Percentiles rank a stretch among this genome's conserved stretches.
These are phyloP conservation scores for Endothia cerciana DNA, from an alignment of 2,329 filamentous ascomycete genomes.

Conservation along the genomic window DNA sequence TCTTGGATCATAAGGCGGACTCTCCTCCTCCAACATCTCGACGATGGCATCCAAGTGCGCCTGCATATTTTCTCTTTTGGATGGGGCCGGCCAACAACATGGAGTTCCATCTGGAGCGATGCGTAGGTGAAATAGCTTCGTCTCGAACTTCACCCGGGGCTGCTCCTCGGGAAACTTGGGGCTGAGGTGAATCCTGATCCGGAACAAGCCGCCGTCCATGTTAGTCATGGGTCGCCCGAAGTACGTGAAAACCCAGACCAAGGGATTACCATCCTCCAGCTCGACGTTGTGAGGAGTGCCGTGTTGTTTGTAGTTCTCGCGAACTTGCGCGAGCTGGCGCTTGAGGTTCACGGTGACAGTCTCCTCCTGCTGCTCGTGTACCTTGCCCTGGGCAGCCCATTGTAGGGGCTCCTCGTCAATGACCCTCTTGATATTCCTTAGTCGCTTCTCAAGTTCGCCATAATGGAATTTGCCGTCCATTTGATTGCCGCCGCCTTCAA, in stretches of 20 bases:
- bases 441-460: slow-evolving; percentile 68
- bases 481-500: slow-evolving; percentile 74
- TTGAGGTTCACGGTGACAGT: slow-evolving; percentile 81
- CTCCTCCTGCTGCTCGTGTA: slow-evolving; percentile 64
- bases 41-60: slow-evolving; percentile 86
- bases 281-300: slow-evolving; percentile 76
- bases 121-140: slow-evolving; percentile 83
- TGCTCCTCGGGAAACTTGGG: slow-evolving; percentile 86
- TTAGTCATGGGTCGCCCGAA: slow-evolving; percentile 93
- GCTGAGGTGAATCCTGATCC: slow-evolving; percentile 78
- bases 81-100: slow-evolving; percentile 73
- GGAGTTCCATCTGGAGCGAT: slow-evolving; percentile 79
- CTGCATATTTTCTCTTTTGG: slow-evolving; percentile 73
- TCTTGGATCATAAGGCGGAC: slow-evolving; percentile 86
- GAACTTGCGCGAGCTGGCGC: slow-evolving; percentile 83
- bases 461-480: slow-evolving; percentile 93
- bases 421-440: slow-evolving; percentile 69
- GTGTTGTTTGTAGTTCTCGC: slow-evolving; percentile 72
- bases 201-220: slow-evolving; percentile 88
- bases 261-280: slow-evolving; percentile 81
- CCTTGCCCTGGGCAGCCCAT: slow-evolving; percentile 73
- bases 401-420: slow-evolving; percentile 71
- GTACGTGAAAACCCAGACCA: slow-evolving; percentile 86
- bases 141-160: slow-evolving; percentile 80
- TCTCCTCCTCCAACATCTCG: slow-evolving; percentile 81